A percentile compares a stretch with the other conserved stretches of the same genome.
Evolutionary conservation across 2,329 filamentous ascomycete species (phyloP).

Genomic region (Cladosporium sp.): DNA sequence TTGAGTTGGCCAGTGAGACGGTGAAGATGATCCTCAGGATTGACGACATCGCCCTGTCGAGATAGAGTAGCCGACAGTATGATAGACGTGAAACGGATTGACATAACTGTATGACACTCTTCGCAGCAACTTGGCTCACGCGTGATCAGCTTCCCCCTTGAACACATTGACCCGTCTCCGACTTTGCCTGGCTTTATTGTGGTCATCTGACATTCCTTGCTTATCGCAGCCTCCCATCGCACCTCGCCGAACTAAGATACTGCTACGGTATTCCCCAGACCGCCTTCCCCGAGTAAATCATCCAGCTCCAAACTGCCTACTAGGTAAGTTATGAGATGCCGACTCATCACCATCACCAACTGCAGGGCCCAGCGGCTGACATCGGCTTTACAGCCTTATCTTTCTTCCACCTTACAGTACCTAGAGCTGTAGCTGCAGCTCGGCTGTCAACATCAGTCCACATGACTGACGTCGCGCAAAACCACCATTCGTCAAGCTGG

Average conservation of each 20-base stretch:
- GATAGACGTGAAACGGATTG: constrained; percentile 12
- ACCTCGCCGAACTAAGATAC: background rate
- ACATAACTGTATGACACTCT: constrained; percentile 11
- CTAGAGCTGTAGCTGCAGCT: background rate
- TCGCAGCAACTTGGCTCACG: background rate
- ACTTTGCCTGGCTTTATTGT: background rate
- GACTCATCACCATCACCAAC: background rate
- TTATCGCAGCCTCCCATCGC: constrained; percentile 1
- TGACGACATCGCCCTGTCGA: constrained; percentile 58
- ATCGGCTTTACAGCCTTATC: constrained; percentile 2
- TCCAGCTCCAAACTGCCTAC: background rate
- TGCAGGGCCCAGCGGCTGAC: background rate
- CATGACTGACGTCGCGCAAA: background rate
- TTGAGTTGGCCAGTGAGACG: constrained; percentile 95
- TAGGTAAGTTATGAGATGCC: background rate
- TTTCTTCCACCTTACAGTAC: no score
- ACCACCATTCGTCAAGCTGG: background rate
- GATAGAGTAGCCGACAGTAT: constrained; percentile 20
- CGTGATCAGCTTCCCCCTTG: background rate
- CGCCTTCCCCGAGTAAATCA: background rate
- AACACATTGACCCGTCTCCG: background rate
- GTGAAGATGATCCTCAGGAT: constrained; percentile 88
- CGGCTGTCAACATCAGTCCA: background rate
- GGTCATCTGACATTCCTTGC: background rate
- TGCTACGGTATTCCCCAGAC: background rate